Evolutionary conservation across 495 filamentous ascomycete species (phyloP).

Genomic region (Friedmanniomyces simplex): DNA sequence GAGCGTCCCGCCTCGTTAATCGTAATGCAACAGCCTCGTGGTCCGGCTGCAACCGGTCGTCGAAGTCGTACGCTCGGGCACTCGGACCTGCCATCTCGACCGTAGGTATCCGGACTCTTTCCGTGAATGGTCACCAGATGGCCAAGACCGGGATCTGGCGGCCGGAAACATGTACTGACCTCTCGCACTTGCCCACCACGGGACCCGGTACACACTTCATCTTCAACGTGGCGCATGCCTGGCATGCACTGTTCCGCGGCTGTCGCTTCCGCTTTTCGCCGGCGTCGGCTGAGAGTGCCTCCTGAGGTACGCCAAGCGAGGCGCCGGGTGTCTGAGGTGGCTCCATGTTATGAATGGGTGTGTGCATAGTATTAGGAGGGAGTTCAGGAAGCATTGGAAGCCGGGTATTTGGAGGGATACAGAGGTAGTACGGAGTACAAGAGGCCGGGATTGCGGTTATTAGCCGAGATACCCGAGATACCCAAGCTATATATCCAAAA

Average conservation of each 20-base stretch:
- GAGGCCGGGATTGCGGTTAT: no score
- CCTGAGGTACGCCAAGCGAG: background rate
- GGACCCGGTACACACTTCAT: slow-evolving; percentile 9
- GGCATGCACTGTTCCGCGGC: slow-evolving; percentile 5
- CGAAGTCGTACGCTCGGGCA: background rate
- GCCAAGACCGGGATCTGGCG: background rate
- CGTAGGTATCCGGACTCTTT: background rate
- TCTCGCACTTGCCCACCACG: slow-evolving; percentile 1
- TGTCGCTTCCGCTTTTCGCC: slow-evolving; percentile 1
- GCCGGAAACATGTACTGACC: background rate
- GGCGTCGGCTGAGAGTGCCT: background rate
- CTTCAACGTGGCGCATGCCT: slow-evolving; percentile 2
- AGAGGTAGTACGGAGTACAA: no score
- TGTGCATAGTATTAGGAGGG: no score
- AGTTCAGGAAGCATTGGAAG: no score
- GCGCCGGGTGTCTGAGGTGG: background rate
- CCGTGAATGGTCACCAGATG: background rate
- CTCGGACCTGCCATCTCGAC: background rate
- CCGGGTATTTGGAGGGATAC: no score
- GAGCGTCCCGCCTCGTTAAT: no score
- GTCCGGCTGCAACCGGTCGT: no score
- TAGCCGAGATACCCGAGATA: no score
- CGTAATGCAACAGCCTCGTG: no score
- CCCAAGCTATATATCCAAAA: no score
- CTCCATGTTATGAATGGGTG: background rate